Base-by-base conservation (phyloP, 257 asterid genomes). In the Przewalskia tangutica region DNA sequence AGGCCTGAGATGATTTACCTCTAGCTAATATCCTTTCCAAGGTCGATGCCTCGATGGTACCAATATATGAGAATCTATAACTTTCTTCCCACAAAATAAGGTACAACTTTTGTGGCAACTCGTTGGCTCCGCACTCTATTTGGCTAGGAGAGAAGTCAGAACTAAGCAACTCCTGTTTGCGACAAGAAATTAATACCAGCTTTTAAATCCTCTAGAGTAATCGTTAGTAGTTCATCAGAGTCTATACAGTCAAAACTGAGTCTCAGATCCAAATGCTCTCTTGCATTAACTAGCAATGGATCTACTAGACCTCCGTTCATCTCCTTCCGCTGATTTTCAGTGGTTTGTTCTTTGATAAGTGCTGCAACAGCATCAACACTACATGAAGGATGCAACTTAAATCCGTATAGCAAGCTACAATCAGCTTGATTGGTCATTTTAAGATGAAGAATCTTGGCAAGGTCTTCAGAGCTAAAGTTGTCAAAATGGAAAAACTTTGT, bases 301-400 rank as follows among this genome's bases (percentile, higher is more conserved):
- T 90, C 93, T 2, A 94, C 65, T 76, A 94, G 85, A 80, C 99
- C 98, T 78, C 98, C 99, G 42, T 95, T 95, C 98, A 95, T 92
- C 87, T 94, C 97, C 89, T 87, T 85, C 13, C 97, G 92, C 88
- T 91, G 97, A 64, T 87, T 89, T 76, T 91, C 98, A 1, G 87
- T 87, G 44, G 94, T 90, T 76, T 85, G 90, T 80, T 79, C 82
- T 87, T 91, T 90, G 81, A 93, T 89, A 76, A 93, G 89, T 46
- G 79, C 84, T 1, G 94, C 92, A 76, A 95, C 87, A 36, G 93
- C 89, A 53, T 91, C 93, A 7, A 88, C 77, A 38, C 85, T 92
- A 63, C 98, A 94, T 6, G 85, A 85, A 51, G 90, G 86, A 82
- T 95, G 91, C 93, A 95, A 68, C 88, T 90, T 91, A 59, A 95